phyloP scores from a whole-genome alignment of 352 stramenopile genomes.

The Phytopythium boreale region DNA sequence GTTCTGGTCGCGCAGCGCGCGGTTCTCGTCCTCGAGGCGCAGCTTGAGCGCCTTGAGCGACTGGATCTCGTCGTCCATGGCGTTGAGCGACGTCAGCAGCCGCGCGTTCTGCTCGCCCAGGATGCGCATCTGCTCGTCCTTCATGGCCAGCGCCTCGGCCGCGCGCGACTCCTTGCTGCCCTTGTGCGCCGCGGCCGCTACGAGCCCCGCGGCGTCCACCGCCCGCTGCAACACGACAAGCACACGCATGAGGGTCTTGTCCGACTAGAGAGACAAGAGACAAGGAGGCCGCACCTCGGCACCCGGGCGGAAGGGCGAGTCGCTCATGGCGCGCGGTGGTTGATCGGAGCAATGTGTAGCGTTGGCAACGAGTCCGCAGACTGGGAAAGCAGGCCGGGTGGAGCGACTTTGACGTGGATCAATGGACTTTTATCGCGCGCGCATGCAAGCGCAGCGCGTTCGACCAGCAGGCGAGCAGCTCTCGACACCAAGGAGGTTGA shows the following conservation, averaged over 20 bases:
- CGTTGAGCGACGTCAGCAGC: conserved; percentile 84
- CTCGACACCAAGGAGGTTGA: background rate
- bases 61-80: conserved; percentile 78
- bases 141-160: conserved; percentile 93
- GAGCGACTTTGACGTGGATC: background rate
- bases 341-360: background rate
- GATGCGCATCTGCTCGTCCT: conserved; percentile 95
- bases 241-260: background rate
- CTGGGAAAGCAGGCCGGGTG: background rate
- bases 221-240: background rate
- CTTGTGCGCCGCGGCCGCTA: conserved; percentile 52
- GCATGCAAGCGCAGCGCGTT: background rate
- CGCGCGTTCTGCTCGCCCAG: conserved; percentile 92
- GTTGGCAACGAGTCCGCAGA: background rate
- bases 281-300: background rate
- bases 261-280: too few relatives aligned
- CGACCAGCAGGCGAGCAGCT: background rate
- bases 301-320: background rate
- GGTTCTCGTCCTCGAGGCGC: conserved; percentile 90
- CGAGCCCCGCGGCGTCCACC: conserved; percentile 28
- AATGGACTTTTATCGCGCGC: background rate
- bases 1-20: conserved; percentile 88
- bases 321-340: background rate
- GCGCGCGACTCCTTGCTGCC: conserved; percentile 86
- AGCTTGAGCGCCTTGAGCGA: conserved; percentile 57